Evolutionary conservation across 2,329 filamentous ascomycete genomes (phyloP).

Genomic region (Dryadomyces quercivorus): DNA sequence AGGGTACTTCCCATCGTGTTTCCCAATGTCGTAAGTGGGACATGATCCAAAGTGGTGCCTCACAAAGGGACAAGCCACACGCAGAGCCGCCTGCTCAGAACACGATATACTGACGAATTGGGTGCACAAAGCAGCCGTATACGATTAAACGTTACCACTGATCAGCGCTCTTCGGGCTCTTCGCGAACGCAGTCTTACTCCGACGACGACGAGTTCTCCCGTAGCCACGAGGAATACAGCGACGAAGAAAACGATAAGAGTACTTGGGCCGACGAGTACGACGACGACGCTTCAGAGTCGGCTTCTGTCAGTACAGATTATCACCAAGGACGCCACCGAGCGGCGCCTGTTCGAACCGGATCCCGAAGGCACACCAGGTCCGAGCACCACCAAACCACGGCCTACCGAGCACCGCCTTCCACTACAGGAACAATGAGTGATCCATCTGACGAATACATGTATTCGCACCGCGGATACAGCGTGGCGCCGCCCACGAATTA

Average conservation of each 20-base stretch:
- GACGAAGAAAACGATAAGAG: slow-evolving; percentile 14
- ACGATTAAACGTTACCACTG: slow-evolving; percentile 5
- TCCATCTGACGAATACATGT: slow-evolving; percentile 46
- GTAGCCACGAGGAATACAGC: slow-evolving; percentile 18
- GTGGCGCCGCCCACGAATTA: slow-evolving; percentile 16
- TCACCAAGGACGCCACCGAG: slow-evolving; percentile 19
- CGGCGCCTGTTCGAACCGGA: slow-evolving; percentile 24
- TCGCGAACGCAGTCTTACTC: slow-evolving; percentile 13
- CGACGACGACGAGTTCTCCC: slow-evolving; percentile 26
- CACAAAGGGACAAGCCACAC: background rate
- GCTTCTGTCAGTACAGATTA: slow-evolving; percentile 34
- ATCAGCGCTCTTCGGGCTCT: slow-evolving; percentile 16
- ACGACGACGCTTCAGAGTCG: slow-evolving; percentile 33
- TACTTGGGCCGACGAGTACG: slow-evolving; percentile 21
- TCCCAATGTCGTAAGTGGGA: slow-evolving; percentile 25
- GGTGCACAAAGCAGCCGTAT: background rate
- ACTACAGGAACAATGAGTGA: slow-evolving; percentile 42
- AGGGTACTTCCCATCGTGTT: slow-evolving; percentile 22
- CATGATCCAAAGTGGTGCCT: background rate
- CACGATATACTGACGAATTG: background rate
- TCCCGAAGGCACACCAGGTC: slow-evolving; percentile 26
- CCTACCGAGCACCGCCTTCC: slow-evolving; percentile 16
- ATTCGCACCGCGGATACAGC: slow-evolving; percentile 20
- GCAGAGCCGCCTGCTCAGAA: background rate
- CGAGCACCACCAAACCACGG: slow-evolving; percentile 19